phyloP scores from a whole-genome alignment of 371 early-diverging fungal species.

The Nematocida displodere region DNA sequence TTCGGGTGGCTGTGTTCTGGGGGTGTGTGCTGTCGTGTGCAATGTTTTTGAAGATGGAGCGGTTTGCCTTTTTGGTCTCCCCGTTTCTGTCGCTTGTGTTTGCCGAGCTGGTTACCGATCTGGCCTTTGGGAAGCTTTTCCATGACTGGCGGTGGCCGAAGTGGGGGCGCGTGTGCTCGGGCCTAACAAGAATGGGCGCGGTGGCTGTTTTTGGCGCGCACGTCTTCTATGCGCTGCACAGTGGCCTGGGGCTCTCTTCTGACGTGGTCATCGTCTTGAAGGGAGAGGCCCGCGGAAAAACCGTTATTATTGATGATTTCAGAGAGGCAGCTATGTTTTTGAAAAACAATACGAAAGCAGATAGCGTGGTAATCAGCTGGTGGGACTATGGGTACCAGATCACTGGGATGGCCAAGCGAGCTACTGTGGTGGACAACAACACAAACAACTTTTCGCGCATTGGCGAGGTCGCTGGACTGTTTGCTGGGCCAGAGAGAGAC shows the following conservation, averaged over 20 bases:
- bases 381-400: slow-evolving; percentile 99
- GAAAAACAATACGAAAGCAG: slow-evolving; percentile 79
- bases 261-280: slow-evolving; percentile 82
- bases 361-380: slow-evolving; percentile 91
- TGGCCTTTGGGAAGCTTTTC: background rate
- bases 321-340: slow-evolving; percentile 97
- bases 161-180: no score
- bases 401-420: slow-evolving; percentile 91
- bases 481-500: slow-evolving; percentile 76
- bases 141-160: slow-evolving; percentile 57
- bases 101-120: slow-evolving; percentile 64
- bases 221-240: background rate
- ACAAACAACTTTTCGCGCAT: slow-evolving; percentile 99
- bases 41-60: slow-evolving; percentile 33
- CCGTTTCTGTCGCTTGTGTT: slow-evolving; percentile 15
- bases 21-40: slow-evolving; percentile 4
- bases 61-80: slow-evolving; percentile 31
- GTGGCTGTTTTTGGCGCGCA: slow-evolving; percentile 58
- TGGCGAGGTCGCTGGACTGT: slow-evolving; percentile 87
- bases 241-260: background rate
- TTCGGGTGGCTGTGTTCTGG: background rate
- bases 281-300: slow-evolving; percentile 74
- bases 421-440: slow-evolving; percentile 94
- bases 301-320: slow-evolving; percentile 92
- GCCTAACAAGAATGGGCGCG: no score